phyloP scores from a whole-genome alignment of 805 yeast species.

The Wickerhamomyces mucosus region DNA sequence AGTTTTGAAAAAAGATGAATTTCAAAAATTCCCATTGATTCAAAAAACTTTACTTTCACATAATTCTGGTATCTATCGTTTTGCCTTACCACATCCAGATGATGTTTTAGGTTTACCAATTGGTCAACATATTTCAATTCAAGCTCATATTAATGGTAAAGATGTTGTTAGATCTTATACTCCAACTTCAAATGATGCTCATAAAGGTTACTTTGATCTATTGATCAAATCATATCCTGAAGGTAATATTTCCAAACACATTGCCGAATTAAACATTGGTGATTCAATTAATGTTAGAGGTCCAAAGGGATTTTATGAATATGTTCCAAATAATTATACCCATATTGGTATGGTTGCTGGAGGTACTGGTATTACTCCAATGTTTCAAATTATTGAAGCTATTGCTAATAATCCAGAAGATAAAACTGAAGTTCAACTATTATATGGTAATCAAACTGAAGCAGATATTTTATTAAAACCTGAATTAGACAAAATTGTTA shows the following conservation, averaged over 20 bases:
- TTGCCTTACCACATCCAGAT: constrained; percentile 66
- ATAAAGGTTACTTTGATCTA: constrained; percentile 75
- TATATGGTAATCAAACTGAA: constrained; percentile 76
- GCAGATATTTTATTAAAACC: constrained; percentile 73
- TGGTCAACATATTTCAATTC: constrained; percentile 87
- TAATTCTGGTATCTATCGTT: constrained; percentile 76
- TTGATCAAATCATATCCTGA: constrained; percentile 77
- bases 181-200: constrained; percentile 75
- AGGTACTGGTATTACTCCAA: constrained; percentile 94
- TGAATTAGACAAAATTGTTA: constrained; percentile 63
- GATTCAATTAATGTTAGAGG: constrained; percentile 74
- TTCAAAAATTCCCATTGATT: constrained; percentile 71
- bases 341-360: constrained; percentile 89
- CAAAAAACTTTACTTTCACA: constrained; percentile 68
- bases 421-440: constrained; percentile 59
- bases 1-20: constrained; percentile 56
- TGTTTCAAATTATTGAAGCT: constrained; percentile 86
- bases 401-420: constrained; percentile 71
- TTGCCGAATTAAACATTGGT: constrained; percentile 68
- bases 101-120: constrained; percentile 82
- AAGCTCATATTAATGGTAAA: constrained; percentile 68
- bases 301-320: constrained; percentile 84
- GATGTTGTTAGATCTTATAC: constrained; percentile 83
- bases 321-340: constrained; percentile 67
- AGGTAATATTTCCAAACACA: constrained; percentile 74